These are phyloP conservation scores for Aethionema arabicum DNA, from an alignment of 345 rosid genomes.

Conservation along the genomic window DNA sequence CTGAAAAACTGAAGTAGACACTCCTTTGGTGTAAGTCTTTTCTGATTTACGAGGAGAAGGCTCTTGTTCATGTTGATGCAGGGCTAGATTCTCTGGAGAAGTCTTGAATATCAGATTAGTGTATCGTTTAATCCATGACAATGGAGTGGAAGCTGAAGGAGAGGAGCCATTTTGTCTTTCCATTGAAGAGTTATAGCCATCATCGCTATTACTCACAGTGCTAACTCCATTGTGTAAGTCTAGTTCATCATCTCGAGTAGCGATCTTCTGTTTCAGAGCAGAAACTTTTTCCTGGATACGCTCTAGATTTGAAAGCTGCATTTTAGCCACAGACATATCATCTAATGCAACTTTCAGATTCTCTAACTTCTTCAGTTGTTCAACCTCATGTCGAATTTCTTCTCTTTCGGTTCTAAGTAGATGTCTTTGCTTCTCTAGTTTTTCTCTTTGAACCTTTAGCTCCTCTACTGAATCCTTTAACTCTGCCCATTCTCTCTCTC, in stretches of 20 bases:
- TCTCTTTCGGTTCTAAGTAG: slow-evolving; percentile 71
- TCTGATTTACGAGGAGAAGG: slow-evolving; percentile 26
- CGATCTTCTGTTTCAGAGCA: slow-evolving; percentile 46
- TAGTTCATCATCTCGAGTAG: slow-evolving; percentile 41
- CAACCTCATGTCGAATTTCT: slow-evolving; percentile 62
- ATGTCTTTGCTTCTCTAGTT: slow-evolving; percentile 80
- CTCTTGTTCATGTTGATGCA: slow-evolving; percentile 29
- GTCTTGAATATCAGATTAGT: slow-evolving; percentile 62
- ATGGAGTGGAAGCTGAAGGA: slow-evolving; percentile 50
- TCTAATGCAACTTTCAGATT: slow-evolving; percentile 74
- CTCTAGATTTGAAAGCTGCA: slow-evolving; percentile 63
- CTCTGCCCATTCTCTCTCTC: slow-evolving; percentile 80
- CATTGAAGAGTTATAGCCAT: slow-evolving; percentile 45
- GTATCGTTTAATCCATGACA: slow-evolving; percentile 78
- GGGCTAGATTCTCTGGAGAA: slow-evolving; percentile 47
- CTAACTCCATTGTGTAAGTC: slow-evolving; percentile 35
- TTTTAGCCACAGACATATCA: slow-evolving; percentile 60
- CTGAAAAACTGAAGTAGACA: slow-evolving; percentile 45
- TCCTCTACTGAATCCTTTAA: slow-evolving; percentile 74
- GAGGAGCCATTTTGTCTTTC: slow-evolving; percentile 40
- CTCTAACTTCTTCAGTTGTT: slow-evolving; percentile 69
- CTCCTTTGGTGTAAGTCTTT: slow-evolving; percentile 33
- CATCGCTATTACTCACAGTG: slow-evolving; percentile 37
- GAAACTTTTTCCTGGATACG: slow-evolving; percentile 57
- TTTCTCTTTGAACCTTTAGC: slow-evolving; percentile 70